Evolutionary conservation across 2,329 filamentous ascomycete genomes (phyloP), one percentile per base, ranked within the genome.

Genomic region (Penicillium sp.): DNA sequence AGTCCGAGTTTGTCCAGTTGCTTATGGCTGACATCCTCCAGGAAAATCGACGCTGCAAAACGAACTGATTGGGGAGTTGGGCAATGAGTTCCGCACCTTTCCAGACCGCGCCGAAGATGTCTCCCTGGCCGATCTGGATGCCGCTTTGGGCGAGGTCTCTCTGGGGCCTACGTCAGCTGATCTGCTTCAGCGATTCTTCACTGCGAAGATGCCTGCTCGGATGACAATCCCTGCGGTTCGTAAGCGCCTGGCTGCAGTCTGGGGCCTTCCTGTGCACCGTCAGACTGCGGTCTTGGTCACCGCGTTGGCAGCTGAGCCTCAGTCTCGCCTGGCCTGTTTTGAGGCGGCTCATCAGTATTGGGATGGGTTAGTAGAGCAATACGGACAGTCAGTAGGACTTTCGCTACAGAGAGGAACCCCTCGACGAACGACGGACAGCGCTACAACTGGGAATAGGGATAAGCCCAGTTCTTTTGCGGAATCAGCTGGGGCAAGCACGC

Each of bases 171-270:
- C 30, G 3, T 50, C 46, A 8, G 31, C 52, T 6, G 46, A 17
- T 29, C 35, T 61, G 9, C n/a, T 61, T 2, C 26, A 61, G 47
- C 38, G 38, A 11, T 23, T 61, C 46, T 56, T 61, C 11, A 30
- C 54, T 3, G 54, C 59, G 38, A 61, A 61, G 26, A 61, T 61
- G 59, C 59, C 59, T 8, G 21, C 47, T 26, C 21, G 54, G 26
- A 21, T 45, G 44, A 38, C 52, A 13, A 23, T 57, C 26, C 38
- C 48, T 7, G 56, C 41, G 21, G 50, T 26, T 50, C 58, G 59
- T 5, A 30, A 21, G 11, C 54, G 56, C 11, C 26, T 61, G 41
- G 53, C 50, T 15, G 31, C 17, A 2, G 35, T 21, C 26, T 61
- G 48, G 48, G 54, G 59, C 1, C 44, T 61, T 15, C 47, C 48